Evolutionary conservation across 345 rosid genomes (phyloP).

Genomic region (Corchorus olitorius): DNA sequence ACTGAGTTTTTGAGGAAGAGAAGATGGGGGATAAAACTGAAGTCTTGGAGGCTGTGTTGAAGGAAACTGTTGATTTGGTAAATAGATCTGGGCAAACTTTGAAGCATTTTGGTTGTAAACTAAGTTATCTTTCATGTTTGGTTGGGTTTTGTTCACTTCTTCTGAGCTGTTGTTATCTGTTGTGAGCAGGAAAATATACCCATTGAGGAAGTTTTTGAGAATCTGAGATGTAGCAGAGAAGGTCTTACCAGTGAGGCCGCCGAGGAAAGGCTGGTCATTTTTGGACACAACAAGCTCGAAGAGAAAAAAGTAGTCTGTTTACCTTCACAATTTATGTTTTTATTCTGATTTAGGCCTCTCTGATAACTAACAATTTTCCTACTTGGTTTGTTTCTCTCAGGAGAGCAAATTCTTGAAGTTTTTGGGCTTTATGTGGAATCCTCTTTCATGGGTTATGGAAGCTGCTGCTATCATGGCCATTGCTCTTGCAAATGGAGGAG

Average conservation of each 20-base stretch:
- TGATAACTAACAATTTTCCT: conserved; percentile 15
- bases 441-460: conserved; percentile 99
- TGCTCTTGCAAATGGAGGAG: conserved; percentile 99
- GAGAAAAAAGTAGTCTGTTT: conserved; percentile 63
- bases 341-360: conserved; percentile 19
- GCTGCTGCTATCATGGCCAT: conserved; percentile 99
- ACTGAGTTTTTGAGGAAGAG: conserved; percentile 20
- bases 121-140: conserved; percentile 14
- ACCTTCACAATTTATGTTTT: not conserved
- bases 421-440: conserved; percentile 99
- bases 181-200: conserved; percentile 88
- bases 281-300: conserved; percentile 97
- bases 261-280: conserved; percentile 84
- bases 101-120: conserved; percentile 25
- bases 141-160: not conserved
- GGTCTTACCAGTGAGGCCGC: conserved; percentile 86
- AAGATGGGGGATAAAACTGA: conserved; percentile 74
- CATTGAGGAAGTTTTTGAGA: conserved; percentile 94
- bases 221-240: conserved; percentile 90
- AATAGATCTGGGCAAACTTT: conserved; percentile 58
- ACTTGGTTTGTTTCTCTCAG: conserved; percentile 38
- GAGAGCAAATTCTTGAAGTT: conserved; percentile 89
- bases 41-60: conserved; percentile 87
- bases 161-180: conserved; percentile 20
- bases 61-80: conserved; percentile 99